Evolutionary conservation across 2,329 filamentous ascomycete species (phyloP).

Genomic region (Diatrype stigma): DNA sequence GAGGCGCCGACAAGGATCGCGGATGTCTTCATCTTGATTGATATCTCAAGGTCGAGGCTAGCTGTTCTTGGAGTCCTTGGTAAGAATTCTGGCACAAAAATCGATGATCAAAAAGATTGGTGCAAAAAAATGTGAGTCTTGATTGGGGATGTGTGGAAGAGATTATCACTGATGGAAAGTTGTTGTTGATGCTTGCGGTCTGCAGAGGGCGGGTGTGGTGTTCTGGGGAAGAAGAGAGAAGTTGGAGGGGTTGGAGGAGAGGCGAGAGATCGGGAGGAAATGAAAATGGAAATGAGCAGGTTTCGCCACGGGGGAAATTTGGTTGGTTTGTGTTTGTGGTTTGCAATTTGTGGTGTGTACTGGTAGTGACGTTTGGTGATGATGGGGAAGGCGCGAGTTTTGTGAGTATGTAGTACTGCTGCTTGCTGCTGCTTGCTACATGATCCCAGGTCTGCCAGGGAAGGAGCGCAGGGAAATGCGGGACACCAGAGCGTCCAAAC

Average conservation of each 20-base stretch:
- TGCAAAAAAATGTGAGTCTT: slow-evolving; percentile 24
- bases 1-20: slow-evolving; percentile 39
- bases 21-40: slow-evolving; percentile 47
- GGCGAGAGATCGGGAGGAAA: neutral
- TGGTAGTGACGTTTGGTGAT: neutral
- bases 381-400: neutral
- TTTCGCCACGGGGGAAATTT: neutral
- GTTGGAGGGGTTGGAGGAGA: neutral
- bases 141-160: slow-evolving; percentile 8
- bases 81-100: slow-evolving; percentile 31
- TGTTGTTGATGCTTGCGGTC: neutral
- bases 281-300: neutral
- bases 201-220: neutral
- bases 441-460: neutral
- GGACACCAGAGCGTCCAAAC: neutral
- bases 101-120: slow-evolving; percentile 25
- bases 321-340: neutral
- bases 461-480: neutral
- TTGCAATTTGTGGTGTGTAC: neutral
- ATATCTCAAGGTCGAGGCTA: slow-evolving; percentile 5
- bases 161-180: slow-evolving; percentile 19
- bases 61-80: slow-evolving; percentile 6
- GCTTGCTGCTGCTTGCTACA: neutral
- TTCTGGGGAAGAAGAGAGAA: neutral
- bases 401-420: neutral